Conservation (phyloP, 495 filamentous ascomycete species). For the Penicillium diatomitis region DNA sequence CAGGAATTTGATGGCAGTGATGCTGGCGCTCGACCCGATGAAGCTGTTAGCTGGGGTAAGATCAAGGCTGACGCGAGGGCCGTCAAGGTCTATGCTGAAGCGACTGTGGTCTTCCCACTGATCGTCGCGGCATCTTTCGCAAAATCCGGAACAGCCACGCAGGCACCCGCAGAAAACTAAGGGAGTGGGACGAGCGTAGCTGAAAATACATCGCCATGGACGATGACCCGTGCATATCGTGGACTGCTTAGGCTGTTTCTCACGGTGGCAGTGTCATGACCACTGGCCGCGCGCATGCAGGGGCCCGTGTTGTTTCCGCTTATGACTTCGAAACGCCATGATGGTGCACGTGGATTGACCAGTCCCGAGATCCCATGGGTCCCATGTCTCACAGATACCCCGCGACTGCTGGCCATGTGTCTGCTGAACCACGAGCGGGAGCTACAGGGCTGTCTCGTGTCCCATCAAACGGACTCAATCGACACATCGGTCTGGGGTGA, state of each 20-base stretch:
- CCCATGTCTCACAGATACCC: background rate
- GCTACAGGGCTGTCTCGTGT: no score
- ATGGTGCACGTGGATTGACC: background rate
- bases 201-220: background rate
- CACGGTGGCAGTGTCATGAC: background rate
- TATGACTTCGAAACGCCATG: background rate
- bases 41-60: slow-evolving; percentile 98
- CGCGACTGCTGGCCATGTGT: background rate
- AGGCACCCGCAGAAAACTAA: slow-evolving; percentile 5
- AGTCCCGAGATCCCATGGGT: background rate
- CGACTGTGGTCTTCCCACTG: slow-evolving; percentile 83
- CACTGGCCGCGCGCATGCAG: background rate
- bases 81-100: slow-evolving; percentile 93
- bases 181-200: background rate
- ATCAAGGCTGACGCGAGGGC: slow-evolving; percentile 78
- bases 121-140: slow-evolving; percentile 95
- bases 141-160: slow-evolving; percentile 10
- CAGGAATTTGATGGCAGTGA: slow-evolving; percentile 97
- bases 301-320: background rate
- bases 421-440: no score
- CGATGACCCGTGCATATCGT: background rate
- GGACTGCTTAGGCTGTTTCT: background rate
- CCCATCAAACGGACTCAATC: no score
- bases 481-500: no score
- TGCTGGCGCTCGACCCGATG: slow-evolving; percentile 89